Evolutionary conservation across 306 rosid species (phyloP).

Genomic region (Rosa multiflora): DNA sequence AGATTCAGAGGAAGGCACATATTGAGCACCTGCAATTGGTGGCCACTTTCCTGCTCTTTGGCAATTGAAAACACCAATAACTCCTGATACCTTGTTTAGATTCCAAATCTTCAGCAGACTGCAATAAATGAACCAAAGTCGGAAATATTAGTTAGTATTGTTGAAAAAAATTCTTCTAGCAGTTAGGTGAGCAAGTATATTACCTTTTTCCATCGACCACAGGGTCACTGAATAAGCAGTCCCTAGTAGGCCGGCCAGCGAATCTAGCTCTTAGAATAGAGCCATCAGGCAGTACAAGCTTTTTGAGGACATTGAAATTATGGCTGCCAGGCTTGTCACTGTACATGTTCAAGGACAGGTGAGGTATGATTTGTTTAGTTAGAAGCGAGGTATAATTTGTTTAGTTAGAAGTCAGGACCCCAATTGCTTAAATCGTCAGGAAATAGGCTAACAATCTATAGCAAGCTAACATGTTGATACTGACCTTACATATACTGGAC

Average conservation of each 20-base stretch:
- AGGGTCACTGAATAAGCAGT: slow-evolving; percentile 19
- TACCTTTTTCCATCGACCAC: slow-evolving; percentile 8
- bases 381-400: not conserved
- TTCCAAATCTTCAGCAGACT: slow-evolving; percentile 32
- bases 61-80: slow-evolving; percentile 27
- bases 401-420: not conserved
- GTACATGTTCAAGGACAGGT: not conserved
- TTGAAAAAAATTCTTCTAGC: not conserved
- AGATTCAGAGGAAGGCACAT: slow-evolving; percentile 5
- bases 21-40: slow-evolving; percentile 5
- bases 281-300: slow-evolving; percentile 21
- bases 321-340: slow-evolving; percentile 22
- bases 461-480: not conserved
- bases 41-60: slow-evolving; percentile 29
- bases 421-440: not conserved
- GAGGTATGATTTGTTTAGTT: not conserved
- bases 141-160: not conserved
- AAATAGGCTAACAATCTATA: not conserved
- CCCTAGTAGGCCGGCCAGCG: slow-evolving; percentile 15
- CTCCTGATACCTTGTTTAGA: slow-evolving; percentile 18
- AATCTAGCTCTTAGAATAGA: slow-evolving; percentile 17
- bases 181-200: not conserved
- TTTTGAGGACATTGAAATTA: slow-evolving; percentile 15
- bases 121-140: not conserved
- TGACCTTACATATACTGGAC: slow-evolving; percentile 66